Evolutionary conservation across 805 yeast genomes (phyloP).

Genomic region (Candida odintsovae): DNA sequence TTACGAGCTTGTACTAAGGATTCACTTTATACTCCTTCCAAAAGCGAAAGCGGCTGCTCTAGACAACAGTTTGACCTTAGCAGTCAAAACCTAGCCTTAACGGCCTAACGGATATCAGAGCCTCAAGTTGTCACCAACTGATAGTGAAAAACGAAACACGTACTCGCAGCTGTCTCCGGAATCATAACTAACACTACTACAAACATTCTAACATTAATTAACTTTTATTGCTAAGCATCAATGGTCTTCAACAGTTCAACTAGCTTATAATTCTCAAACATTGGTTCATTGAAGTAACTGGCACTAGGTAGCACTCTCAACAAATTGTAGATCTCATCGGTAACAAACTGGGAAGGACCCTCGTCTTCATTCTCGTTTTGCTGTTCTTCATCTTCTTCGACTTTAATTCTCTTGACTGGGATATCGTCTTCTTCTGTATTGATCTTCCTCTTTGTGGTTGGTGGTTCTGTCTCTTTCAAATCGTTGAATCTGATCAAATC

Average conservation of each 20-base stretch:
- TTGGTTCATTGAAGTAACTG: conserved; percentile 43
- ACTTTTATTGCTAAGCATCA: background rate
- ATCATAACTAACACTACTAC: too few relatives aligned
- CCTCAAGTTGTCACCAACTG: too few relatives aligned
- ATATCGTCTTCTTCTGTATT: conserved; percentile 10
- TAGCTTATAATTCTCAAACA: conserved; percentile 50
- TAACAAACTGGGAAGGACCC: conserved; percentile 17
- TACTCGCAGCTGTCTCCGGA: too few relatives aligned
- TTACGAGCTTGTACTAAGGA: too few relatives aligned
- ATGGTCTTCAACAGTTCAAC: conserved; percentile 11
- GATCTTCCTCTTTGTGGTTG: conserved; percentile 14
- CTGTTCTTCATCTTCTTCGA: background rate
- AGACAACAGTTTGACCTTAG: too few relatives aligned
- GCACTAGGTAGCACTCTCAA: conserved; percentile 53
- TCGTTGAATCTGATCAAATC: conserved; percentile 25
- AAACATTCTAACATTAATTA: too few relatives aligned
- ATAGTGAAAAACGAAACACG: too few relatives aligned
- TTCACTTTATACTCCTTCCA: too few relatives aligned
- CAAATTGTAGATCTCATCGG: conserved; percentile 43
- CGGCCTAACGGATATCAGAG: too few relatives aligned
- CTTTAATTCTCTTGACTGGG: background rate
- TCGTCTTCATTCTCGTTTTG: conserved; percentile 3
- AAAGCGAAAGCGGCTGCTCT: too few relatives aligned
- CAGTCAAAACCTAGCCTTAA: too few relatives aligned
- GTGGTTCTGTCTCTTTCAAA: conserved; percentile 10